phyloP scores from a whole-genome alignment of 2,329 filamentous ascomycete genomes.

The Cytospora piceae region DNA sequence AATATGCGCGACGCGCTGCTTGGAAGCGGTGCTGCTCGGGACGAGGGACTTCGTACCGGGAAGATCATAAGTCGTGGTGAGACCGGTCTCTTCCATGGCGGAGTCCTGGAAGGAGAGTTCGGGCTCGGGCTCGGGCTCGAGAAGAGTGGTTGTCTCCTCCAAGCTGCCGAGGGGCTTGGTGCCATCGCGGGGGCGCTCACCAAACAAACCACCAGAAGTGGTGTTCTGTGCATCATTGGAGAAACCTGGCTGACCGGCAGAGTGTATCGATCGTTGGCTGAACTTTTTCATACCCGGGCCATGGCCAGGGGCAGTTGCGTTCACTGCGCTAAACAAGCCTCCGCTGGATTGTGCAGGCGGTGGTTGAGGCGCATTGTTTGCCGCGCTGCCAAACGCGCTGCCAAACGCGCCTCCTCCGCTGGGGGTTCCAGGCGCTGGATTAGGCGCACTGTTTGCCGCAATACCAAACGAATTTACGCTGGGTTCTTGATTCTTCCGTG shows the following conservation, averaged over 20 bases:
- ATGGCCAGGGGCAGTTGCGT: no score
- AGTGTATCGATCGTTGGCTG: no score
- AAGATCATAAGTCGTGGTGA: constrained; percentile 65
- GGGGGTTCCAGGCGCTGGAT: no score
- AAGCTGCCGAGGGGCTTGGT: background rate
- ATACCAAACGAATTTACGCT: no score
- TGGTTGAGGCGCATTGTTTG: background rate
- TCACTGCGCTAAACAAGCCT: background rate
- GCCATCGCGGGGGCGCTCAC: background rate
- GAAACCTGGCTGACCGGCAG: background rate
- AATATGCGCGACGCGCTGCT: constrained; percentile 64
- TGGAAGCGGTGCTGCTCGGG: constrained; percentile 54
- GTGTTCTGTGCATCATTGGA: background rate
- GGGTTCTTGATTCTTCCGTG: no score
- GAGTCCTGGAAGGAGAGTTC: constrained; percentile 52
- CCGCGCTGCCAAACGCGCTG: no score
- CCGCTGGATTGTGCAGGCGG: background rate
- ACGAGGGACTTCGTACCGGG: constrained; percentile 60
- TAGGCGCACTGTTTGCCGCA: no score
- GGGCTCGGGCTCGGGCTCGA: constrained; percentile 39
- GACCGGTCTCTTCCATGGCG: constrained; percentile 59
- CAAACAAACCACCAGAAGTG: no score
- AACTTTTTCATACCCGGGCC: no score
- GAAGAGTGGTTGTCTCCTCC: constrained; percentile 32
- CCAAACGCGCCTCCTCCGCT: no score